These are phyloP conservation scores for Exophiala sideris DNA, from an alignment of 2,329 filamentous ascomycete species.

Conservation along the genomic window DNA sequence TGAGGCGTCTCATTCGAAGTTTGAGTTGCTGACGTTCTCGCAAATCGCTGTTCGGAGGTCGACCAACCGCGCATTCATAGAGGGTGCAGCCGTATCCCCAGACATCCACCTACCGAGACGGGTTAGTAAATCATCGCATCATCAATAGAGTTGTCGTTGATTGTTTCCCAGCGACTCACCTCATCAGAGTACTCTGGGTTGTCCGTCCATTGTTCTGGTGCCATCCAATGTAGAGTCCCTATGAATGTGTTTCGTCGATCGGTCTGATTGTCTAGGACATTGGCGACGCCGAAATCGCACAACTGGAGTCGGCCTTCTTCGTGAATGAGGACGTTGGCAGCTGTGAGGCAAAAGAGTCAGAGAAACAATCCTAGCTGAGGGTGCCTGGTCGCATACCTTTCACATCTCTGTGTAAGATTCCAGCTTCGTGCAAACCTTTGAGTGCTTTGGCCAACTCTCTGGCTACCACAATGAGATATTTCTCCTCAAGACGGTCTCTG, in stretches of 20 bases:
- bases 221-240: conserved; percentile 66
- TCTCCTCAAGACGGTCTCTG: conserved; percentile 53
- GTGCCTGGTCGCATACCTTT: conserved; percentile 46
- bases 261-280: conserved; percentile 57
- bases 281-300: conserved; percentile 65
- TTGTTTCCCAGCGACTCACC: conserved; percentile 30
- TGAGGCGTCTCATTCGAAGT: conserved; percentile 43
- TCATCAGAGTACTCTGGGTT: conserved; percentile 48
- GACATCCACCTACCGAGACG: conserved; percentile 42
- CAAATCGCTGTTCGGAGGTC: conserved; percentile 47
- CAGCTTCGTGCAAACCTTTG: conserved; percentile 62
- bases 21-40: conserved; percentile 36
- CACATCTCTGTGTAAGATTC: conserved; percentile 63
- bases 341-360: conserved; percentile 31
- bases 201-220: conserved; percentile 54
- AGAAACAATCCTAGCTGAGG: neutral
- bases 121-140: neutral
- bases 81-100: conserved; percentile 52
- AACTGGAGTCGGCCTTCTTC: conserved; percentile 62
- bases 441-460: conserved; percentile 61
- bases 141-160: neutral
- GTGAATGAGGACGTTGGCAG: conserved; percentile 61
- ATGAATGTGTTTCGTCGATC: conserved; percentile 64
- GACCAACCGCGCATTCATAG: conserved; percentile 49
- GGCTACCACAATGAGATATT: conserved; percentile 62